Conservation (phyloP, 73 alveolate genomes). For the Tetrahymena thermophila region DNA sequence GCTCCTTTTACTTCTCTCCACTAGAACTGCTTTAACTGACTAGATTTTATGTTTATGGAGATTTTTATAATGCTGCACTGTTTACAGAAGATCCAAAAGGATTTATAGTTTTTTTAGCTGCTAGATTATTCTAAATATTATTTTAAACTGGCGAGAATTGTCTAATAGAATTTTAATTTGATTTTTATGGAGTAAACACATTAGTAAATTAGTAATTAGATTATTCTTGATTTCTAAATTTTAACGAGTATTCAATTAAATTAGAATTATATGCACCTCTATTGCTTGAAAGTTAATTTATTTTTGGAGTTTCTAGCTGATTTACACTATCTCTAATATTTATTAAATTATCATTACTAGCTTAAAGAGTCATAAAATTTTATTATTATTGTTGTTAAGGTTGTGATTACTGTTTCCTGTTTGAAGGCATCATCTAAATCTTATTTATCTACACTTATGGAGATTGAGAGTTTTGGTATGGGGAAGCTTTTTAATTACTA, state of each 20-base stretch:
- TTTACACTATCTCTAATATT: neutral
- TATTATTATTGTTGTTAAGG: too few species aligned
- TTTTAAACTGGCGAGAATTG: neutral
- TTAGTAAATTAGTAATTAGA: neutral
- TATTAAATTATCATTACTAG: neutral
- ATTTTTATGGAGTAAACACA: neutral
- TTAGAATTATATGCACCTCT: neutral
- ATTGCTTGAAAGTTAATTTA: neutral
- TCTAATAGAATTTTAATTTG: neutral
- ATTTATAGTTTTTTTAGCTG: neutral
- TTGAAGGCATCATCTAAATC: neutral
- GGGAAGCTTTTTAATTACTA: neutral
- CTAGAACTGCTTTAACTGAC: neutral
- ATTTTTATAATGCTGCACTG: neutral
- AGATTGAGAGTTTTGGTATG: neutral
- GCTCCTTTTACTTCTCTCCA: neutral
- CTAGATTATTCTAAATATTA: neutral
- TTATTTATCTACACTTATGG: neutral
- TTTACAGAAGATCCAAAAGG: neutral
- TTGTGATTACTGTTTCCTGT: neutral
- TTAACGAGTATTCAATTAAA: neutral
- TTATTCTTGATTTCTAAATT: neutral
- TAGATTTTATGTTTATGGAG: neutral
- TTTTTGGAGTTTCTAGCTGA: neutral
- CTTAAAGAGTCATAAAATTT: neutral